A percentile compares a stretch with the other conserved stretches of the same genome.
Conservation (phyloP, 345 rosid species). For the Euclidium syriacum region DNA sequence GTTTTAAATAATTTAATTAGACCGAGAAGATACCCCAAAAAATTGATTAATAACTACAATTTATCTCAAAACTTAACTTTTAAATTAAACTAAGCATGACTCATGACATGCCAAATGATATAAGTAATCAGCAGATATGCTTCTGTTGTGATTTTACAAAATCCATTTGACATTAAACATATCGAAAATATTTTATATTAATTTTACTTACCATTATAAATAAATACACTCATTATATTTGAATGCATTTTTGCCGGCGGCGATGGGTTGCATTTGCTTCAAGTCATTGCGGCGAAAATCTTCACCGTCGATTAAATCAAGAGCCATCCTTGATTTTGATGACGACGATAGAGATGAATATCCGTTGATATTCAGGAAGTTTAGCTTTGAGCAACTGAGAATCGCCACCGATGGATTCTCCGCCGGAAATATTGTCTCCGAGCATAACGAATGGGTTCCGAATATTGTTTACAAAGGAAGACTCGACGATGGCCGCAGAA, state of each 20-base stretch:
- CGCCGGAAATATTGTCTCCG: conserved; percentile 59
- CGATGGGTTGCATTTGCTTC: conserved; percentile 30
- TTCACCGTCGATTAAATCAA: conserved; percentile 19
- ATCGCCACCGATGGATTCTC: conserved; percentile 55
- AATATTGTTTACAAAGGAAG: conserved; percentile 64
- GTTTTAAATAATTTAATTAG: background rate
- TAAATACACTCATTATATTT: background rate
- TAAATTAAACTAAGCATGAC: too few relatives aligned
- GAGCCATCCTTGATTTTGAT: background rate
- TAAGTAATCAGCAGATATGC: background rate
- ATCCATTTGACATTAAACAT: background rate
- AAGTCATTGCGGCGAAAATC: conserved; percentile 10
- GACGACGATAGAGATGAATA: background rate
- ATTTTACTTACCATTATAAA: background rate
- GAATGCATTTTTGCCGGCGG: background rate
- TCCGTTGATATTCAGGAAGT: conserved; percentile 51
- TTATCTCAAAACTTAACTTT: background rate
- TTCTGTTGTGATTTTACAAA: background rate
- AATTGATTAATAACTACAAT: background rate
- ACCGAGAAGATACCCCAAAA: background rate
- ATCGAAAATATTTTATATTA: background rate
- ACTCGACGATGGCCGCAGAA: conserved; percentile 51
- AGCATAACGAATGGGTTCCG: conserved; percentile 64
- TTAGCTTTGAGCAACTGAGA: conserved; percentile 51
- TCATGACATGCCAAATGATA: conserved; percentile 1